Conservation (phyloP, 2,329 filamentous ascomycete genomes). For the Emericellopsis atlantica region DNA sequence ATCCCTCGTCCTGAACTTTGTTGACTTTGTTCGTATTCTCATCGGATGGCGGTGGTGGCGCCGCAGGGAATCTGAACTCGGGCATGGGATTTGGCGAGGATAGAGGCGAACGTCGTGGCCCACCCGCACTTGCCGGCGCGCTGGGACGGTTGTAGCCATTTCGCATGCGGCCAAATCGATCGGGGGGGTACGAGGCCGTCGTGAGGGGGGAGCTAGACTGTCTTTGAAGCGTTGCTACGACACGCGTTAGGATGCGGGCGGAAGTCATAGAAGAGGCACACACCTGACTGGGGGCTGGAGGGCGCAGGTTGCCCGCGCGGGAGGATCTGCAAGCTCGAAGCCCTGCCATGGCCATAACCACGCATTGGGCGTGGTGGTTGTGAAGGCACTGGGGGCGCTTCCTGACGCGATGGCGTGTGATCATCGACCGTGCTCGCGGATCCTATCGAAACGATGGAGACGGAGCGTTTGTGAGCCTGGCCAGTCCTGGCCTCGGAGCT, state of each 20-base stretch:
- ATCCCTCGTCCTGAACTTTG: constrained; percentile 20
- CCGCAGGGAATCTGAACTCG: constrained; percentile 45
- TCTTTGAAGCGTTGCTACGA: constrained; percentile 6
- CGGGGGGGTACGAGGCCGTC: constrained; percentile 41
- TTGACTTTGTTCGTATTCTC: constrained; percentile 11
- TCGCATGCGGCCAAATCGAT: constrained; percentile 24
- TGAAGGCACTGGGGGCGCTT: constrained; percentile 20
- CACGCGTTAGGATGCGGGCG: background rate
- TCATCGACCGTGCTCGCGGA: constrained; percentile 38
- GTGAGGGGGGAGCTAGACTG: constrained; percentile 37
- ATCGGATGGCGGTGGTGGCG: constrained; percentile 25
- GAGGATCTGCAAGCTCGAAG: constrained; percentile 67
- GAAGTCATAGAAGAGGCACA: background rate
- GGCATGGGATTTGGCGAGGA: constrained; percentile 31
- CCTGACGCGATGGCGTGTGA: constrained; percentile 14
- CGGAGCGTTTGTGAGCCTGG: constrained; percentile 60
- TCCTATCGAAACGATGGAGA: constrained; percentile 73
- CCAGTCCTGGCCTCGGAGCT: constrained; percentile 19
- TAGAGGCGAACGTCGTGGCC: constrained; percentile 24
- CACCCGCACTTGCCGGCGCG: constrained; percentile 23
- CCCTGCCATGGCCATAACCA: constrained; percentile 57
- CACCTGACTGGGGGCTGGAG: constrained; percentile 24
- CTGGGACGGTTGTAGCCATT: constrained; percentile 26
- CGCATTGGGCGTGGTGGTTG: constrained; percentile 21
- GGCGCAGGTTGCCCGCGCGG: constrained; percentile 25